Evolutionary conservation across 306 rosid genomes (phyloP), one percentile per base, ranked within the genome.

Genomic region (Alnus rubra): DNA sequence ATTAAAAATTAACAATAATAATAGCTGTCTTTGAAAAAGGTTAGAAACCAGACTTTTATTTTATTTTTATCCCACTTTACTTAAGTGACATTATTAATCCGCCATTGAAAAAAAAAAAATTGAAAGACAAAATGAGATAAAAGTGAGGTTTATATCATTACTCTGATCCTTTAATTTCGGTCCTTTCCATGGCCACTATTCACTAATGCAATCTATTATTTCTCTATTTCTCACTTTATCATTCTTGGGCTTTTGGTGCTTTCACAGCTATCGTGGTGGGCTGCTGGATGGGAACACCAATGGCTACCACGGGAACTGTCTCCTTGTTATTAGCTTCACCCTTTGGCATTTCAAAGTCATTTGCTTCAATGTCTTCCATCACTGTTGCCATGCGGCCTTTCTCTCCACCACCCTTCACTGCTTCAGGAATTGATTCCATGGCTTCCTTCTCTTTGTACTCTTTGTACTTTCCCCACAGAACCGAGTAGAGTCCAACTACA

Each of bases 401-500:
- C 76, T 83, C 86, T 39, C 28, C 60, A 72, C 68, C 83, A 6
- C 80, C 58, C 85, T 85, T 82, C 1, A 73, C 53, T 78, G 59
- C 74, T 68, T 83, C 88, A 30, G 56, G 76, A 3, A 53, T 85
- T 73, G 31, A 37, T 74, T 77, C 84, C 4, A 65, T 76, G 18
- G 69, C 87, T 73, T 86, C 89, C 55, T 78, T 80, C 78, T 92
- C 97, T 75, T 86, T 83, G 87, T 81, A 69, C 75, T 94, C 98
- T 73, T 88, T 92, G 87, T 88, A 85, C 82, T 92, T 92, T 0
- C 96, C 98, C 98, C 98, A 94, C 11, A 94, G 87, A 88, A 94
- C 94, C 0, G 91, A 81, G 89, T 94, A 94, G 9, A 92, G 94
- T 70, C 98, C 98, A 74, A 88, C 80, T 53, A 94, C 97, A 2